Evolutionary conservation across 2,329 filamentous ascomycete genomes (phyloP).

Genomic region (Xylaria sp.): DNA sequence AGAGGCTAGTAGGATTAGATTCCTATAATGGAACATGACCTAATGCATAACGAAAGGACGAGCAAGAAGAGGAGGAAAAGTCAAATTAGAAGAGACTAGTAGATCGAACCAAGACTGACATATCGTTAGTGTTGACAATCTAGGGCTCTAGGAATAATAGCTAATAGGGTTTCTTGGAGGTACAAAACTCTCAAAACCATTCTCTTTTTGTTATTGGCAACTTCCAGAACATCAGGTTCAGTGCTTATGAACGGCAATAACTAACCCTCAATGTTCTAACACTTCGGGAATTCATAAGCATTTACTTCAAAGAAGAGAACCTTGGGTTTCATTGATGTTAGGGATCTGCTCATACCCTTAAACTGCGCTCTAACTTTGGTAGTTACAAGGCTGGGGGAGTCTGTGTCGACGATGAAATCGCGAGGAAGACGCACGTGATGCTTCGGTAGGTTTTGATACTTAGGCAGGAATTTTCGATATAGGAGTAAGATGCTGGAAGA

Average conservation of each 20-base stretch:
- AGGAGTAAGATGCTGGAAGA: background rate
- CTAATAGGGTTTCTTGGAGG: conserved; percentile 40
- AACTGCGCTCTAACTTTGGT: conserved; percentile 15
- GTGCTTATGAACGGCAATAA: no score
- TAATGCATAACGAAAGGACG: background rate
- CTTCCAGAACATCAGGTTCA: no score
- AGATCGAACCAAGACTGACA: conserved; percentile 43
- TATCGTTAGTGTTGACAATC: conserved; percentile 41
- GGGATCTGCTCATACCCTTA: conserved; percentile 34
- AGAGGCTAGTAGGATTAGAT: conserved; percentile 46
- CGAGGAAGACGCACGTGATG: conserved; percentile 20
- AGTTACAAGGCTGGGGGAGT: conserved; percentile 32
- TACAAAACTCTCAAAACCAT: background rate
- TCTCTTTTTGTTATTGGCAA: no score
- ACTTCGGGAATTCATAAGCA: conserved; percentile 44
- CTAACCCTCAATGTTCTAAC: background rate
- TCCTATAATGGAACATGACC: conserved; percentile 39
- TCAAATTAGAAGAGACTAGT: background rate
- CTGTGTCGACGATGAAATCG: conserved; percentile 29
- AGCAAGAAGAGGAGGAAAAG: background rate
- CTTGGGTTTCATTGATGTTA: conserved; percentile 34
- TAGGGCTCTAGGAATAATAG: conserved; percentile 35
- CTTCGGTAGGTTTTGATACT: background rate
- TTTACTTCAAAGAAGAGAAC: conserved; percentile 40
- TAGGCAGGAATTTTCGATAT: background rate